Percentiles rank a stretch among this genome's conserved stretches.
These are phyloP conservation scores for Phyllosticta capitalensis DNA, from an alignment of 2,329 filamentous ascomycete species.

Conservation along the genomic window DNA sequence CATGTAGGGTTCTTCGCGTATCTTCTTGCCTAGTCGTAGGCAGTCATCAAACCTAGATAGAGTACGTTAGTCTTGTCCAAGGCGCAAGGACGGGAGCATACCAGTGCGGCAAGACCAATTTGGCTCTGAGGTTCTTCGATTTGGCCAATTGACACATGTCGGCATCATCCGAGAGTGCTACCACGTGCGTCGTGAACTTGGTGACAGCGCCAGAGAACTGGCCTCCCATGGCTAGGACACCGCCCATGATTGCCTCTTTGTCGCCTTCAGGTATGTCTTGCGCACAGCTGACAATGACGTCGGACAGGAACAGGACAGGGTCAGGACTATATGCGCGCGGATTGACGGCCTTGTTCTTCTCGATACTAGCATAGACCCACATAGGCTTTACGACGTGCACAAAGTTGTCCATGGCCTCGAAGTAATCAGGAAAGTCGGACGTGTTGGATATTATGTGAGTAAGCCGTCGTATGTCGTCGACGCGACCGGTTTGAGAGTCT, in stretches of 20 bases:
- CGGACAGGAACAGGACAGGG: slow-evolving; percentile 78
- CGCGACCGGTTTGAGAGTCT: slow-evolving; percentile 28
- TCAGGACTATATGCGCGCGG: slow-evolving; percentile 84
- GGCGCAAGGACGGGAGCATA: slow-evolving; percentile 31
- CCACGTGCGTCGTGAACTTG: slow-evolving; percentile 76
- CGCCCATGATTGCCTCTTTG: slow-evolving; percentile 85
- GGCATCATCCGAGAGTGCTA: slow-evolving; percentile 67
- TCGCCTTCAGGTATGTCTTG: slow-evolving; percentile 79
- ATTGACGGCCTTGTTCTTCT: slow-evolving; percentile 61
- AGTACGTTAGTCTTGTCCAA: slow-evolving; percentile 13
- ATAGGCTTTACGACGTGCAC: slow-evolving; percentile 73
- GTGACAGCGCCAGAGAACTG: slow-evolving; percentile 64
- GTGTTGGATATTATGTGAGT: slow-evolving; percentile 65
- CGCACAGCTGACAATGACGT: slow-evolving; percentile 72
- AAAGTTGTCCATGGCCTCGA: slow-evolving; percentile 62
- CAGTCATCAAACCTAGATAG: slow-evolving; percentile 85
- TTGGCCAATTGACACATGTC: slow-evolving; percentile 57
- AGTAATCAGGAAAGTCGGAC: slow-evolving; percentile 86
- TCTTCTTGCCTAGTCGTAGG: slow-evolving; percentile 81
- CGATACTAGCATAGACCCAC: slow-evolving; percentile 68
- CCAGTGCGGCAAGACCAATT: slow-evolving; percentile 91
- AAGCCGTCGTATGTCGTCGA: slow-evolving; percentile 36
- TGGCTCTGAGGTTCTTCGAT: slow-evolving; percentile 59
- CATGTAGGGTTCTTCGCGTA: slow-evolving; percentile 77
- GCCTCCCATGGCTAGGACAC: slow-evolving; percentile 81